Conservation (phyloP, 345 rosid species). For the Ceriops tagal region DNA sequence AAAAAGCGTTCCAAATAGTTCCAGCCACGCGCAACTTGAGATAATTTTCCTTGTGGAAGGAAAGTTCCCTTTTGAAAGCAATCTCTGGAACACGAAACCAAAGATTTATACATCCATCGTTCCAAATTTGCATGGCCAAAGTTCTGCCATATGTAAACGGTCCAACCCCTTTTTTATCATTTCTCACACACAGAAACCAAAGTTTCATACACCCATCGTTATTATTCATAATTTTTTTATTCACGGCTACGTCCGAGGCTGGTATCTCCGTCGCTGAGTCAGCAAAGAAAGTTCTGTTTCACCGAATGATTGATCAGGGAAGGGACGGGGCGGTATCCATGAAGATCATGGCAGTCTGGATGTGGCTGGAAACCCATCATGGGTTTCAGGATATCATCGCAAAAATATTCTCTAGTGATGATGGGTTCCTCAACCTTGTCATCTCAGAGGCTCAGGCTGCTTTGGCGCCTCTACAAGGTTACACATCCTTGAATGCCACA, state of each 20-base stretch:
- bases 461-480: neutral
- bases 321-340: neutral
- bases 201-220: neutral
- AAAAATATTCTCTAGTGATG: neutral
- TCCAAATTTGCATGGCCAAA: too few relatives aligned
- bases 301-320: neutral
- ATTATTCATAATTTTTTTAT: neutral
- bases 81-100: too few relatives aligned
- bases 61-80: too few relatives aligned
- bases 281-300: neutral
- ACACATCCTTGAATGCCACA: neutral
- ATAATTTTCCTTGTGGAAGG: too few relatives aligned
- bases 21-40: too few relatives aligned
- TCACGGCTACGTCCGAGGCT: neutral
- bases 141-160: too few relatives aligned
- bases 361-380: slow-evolving; percentile 14
- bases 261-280: neutral
- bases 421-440: slow-evolving; percentile 1
- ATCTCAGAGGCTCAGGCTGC: slow-evolving; percentile 6
- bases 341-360: slow-evolving; percentile 17
- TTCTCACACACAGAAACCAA: neutral
- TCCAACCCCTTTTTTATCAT: too few relatives aligned
- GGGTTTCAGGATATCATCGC: slow-evolving; percentile 1
- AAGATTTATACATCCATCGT: too few relatives aligned
- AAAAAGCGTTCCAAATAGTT: too few relatives aligned